phyloP scores from a whole-genome alignment of 805 yeast species.

The Torulaspora quercuum region DNA sequence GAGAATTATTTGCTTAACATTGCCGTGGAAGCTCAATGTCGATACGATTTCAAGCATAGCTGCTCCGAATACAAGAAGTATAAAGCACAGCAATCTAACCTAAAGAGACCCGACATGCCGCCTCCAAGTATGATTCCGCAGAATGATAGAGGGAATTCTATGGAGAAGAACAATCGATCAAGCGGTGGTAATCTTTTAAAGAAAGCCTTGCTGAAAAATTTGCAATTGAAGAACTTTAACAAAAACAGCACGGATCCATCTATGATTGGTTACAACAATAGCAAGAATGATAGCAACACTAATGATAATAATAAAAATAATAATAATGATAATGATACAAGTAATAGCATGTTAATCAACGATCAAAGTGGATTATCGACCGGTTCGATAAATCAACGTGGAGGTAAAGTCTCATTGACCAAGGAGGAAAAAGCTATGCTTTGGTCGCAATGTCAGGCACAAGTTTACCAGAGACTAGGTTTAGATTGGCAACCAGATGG shows the following conservation, averaged over 20 bases:
- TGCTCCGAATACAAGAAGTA: constrained; percentile 47
- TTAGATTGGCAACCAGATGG: constrained; percentile 56
- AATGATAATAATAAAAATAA: constrained; percentile 1
- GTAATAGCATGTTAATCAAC: constrained; percentile 1
- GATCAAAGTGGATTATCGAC: constrained; percentile 11
- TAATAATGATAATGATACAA: constrained; percentile 5
- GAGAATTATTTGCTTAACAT: constrained; percentile 64
- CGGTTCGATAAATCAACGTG: constrained; percentile 14
- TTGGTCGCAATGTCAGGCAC: constrained; percentile 63
- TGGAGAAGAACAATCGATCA: constrained; percentile 6
- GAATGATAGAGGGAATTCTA: constrained; percentile 10
- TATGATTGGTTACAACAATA: constrained; percentile 2
- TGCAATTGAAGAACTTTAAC: constrained; percentile 17
- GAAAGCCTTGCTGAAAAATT: constrained; percentile 36
- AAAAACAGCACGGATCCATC: constrained; percentile 3
- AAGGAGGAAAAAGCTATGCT: constrained; percentile 55
- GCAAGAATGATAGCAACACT: no score
- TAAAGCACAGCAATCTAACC: constrained; percentile 32
- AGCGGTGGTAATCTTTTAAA: constrained; percentile 25
- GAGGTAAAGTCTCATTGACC: constrained; percentile 36
- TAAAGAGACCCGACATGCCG: constrained; percentile 36
- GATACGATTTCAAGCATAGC: constrained; percentile 55
- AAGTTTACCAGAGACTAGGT: constrained; percentile 55
- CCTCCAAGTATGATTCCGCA: constrained; percentile 34
- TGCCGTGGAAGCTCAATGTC: constrained; percentile 69